Conservation (phyloP, 2,329 filamentous ascomycete genomes). For the Fusarium dimerum region DNA sequence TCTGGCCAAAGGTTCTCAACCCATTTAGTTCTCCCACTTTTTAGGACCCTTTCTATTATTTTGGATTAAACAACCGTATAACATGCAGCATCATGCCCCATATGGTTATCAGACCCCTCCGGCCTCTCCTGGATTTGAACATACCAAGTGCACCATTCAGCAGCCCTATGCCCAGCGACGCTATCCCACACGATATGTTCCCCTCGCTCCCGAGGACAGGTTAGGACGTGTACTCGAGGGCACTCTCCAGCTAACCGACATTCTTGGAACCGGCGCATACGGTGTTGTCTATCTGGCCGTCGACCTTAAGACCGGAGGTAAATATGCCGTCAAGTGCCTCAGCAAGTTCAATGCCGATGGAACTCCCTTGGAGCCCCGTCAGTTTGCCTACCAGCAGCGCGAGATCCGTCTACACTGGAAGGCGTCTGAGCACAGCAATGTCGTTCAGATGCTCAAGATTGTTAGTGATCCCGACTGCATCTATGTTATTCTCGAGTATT, state of each 20-base stretch:
- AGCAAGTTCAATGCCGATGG: constrained; percentile 81
- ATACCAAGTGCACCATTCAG: constrained; percentile 47
- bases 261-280: constrained; percentile 92
- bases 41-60: constrained; percentile 17
- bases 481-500: constrained; percentile 95
- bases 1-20: constrained; percentile 11
- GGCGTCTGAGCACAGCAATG: constrained; percentile 87
- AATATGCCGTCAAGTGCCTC: constrained; percentile 95
- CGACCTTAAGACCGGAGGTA: constrained; percentile 77
- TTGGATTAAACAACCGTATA: constrained; percentile 40
- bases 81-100: constrained; percentile 60
- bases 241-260: constrained; percentile 78
- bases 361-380: constrained; percentile 74
- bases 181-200: constrained; percentile 51
- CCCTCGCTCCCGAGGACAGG: constrained; percentile 75
- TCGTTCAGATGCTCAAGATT: constrained; percentile 92
- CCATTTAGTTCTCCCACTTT: constrained; percentile 16
- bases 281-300: constrained; percentile 91
- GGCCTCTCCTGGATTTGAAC: constrained; percentile 56
- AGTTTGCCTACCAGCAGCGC: constrained; percentile 85
- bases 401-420: constrained; percentile 91
- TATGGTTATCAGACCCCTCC: constrained; percentile 61
- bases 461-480: constrained; percentile 90
- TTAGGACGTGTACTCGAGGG: constrained; percentile 82
- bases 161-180: constrained; percentile 38